phyloP scores from a whole-genome alignment of 441 rosid genomes.

The Melastoma candidum region DNA sequence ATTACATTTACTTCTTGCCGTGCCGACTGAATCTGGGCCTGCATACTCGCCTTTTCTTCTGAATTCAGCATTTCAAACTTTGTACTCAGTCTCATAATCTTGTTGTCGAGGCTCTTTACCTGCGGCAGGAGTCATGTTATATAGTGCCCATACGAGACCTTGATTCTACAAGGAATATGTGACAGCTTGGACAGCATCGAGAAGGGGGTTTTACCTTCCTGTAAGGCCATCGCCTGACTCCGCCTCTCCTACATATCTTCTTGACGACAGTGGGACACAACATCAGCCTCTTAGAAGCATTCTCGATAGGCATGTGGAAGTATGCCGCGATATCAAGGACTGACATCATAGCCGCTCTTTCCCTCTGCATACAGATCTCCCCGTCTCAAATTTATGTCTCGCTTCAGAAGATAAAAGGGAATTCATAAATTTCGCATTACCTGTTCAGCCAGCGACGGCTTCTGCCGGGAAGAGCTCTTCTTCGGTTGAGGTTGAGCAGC shows the following conservation, averaged over 20 bases:
- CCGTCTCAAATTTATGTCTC: too few relatives aligned
- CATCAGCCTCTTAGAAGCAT: constrained; percentile 36
- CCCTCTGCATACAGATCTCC: too few relatives aligned
- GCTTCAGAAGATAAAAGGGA: too few relatives aligned
- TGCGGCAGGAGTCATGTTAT: too few relatives aligned
- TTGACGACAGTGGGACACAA: constrained; percentile 59
- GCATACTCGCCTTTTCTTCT: constrained; percentile 17
- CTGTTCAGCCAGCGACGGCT: too few relatives aligned
- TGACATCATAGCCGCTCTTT: too few relatives aligned
- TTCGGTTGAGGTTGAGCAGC: too few relatives aligned
- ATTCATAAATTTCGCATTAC: too few relatives aligned
- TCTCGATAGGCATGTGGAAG: constrained; percentile 48
- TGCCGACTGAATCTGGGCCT: constrained; percentile 22
- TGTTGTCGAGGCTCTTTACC: constrained; percentile 25
- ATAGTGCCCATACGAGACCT: too few relatives aligned
- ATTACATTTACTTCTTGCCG: constrained; percentile 14
- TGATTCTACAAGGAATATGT: too few relatives aligned
- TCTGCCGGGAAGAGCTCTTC: too few relatives aligned
- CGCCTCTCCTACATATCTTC: constrained; percentile 45
- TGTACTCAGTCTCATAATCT: constrained; percentile 9
- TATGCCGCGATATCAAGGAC: background rate
- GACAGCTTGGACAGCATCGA: too few relatives aligned
- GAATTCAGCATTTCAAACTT: constrained; percentile 10
- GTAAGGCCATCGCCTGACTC: constrained; percentile 52
- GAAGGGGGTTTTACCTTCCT: constrained; percentile 32